phyloP scores from a whole-genome alignment of 352 stramenopile species.

The Thalassiosira exigua region DNA sequence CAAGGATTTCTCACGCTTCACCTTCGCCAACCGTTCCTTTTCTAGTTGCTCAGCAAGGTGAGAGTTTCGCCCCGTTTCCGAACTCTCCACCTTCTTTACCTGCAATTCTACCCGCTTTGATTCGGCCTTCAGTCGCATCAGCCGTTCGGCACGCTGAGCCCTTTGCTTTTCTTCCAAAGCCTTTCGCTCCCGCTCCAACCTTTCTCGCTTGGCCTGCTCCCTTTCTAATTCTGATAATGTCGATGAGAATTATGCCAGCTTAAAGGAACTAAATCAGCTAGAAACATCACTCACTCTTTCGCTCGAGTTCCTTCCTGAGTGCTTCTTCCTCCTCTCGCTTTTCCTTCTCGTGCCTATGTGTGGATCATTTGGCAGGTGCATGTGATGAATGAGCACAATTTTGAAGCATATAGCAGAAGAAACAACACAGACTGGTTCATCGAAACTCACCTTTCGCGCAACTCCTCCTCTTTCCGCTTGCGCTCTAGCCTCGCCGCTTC shows the following conservation, averaged over 20 bases:
- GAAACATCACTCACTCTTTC: slow-evolving; percentile 10
- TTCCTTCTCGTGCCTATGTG: slow-evolving; percentile 16
- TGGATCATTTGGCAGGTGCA: background rate
- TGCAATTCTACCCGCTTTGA: slow-evolving; percentile 18
- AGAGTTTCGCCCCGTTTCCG: background rate
- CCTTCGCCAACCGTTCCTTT: background rate
- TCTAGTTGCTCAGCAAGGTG: slow-evolving; percentile 23
- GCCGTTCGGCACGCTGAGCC: slow-evolving; percentile 16
- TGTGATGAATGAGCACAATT: background rate
- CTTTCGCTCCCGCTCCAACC: slow-evolving; percentile 14
- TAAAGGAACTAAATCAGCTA: background rate
- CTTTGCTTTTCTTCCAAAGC: slow-evolving; percentile 23
- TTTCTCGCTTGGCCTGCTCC: slow-evolving; percentile 18
- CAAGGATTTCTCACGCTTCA: background rate
- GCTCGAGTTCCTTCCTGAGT: slow-evolving; percentile 26
- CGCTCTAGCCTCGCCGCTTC: slow-evolving; percentile 10
- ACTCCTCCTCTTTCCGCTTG: slow-evolving; percentile 7
- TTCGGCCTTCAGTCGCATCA: slow-evolving; percentile 22
- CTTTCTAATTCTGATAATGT: slow-evolving; percentile 20
- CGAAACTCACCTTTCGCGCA: background rate
- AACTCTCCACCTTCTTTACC: slow-evolving; percentile 26
- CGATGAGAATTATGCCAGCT: background rate
- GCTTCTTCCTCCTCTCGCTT: slow-evolving; percentile 26
- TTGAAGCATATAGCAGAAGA: background rate
- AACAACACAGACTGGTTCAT: background rate